Base-by-base conservation (phyloP, 306 rosid species). In the Dryas drummondii region DNA sequence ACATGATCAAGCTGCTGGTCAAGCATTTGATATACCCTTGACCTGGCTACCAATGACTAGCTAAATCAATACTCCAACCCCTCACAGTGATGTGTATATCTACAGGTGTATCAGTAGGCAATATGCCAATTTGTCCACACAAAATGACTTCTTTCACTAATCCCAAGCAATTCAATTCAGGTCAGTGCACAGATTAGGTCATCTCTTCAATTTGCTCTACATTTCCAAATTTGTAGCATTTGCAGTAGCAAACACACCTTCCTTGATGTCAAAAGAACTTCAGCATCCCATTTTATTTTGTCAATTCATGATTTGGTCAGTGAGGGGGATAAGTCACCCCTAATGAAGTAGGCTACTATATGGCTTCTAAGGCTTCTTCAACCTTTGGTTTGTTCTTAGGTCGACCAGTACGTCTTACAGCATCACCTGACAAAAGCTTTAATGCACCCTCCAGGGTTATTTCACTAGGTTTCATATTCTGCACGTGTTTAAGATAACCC, bases 371-470 rank as follows among this genome's bases (percentile, higher is more conserved):
- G 52, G 81, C 87, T 81, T 84, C 80, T 66, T 82, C 84, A 16
- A 63, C 80, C 79, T 85, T 91, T 0, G 86, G 66, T 66, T 90
- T 86, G 14, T 62, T 66, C 86, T 86, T 91, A 0, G 96, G 94
- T 45, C 97, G 85, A 74, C 97, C 98, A 41, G 72, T 32, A 48
- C 54, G 79, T 77, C 82, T 89, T 51, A 81, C 93, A 75, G 78
- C 42, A 1, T 52, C 37, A 42, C 97, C 53, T 11, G 89, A 85
- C 68, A 94, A 80, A 80, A 88, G 91, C 82, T 85, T 75, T 74
- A 92, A 80, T 15, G 98, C 99, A 62, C 84, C 80, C 76, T 88
- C 93, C 16, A 90, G 72, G 68, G 85, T 87, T 13, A 94, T 74
- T 4, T 92, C 86, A 59, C 51, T 59, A 9, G 97, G 88, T 73